phyloP scores from a whole-genome alignment of 2,329 filamentous ascomycete genomes.

The Sporothrix dimorphospora region DNA sequence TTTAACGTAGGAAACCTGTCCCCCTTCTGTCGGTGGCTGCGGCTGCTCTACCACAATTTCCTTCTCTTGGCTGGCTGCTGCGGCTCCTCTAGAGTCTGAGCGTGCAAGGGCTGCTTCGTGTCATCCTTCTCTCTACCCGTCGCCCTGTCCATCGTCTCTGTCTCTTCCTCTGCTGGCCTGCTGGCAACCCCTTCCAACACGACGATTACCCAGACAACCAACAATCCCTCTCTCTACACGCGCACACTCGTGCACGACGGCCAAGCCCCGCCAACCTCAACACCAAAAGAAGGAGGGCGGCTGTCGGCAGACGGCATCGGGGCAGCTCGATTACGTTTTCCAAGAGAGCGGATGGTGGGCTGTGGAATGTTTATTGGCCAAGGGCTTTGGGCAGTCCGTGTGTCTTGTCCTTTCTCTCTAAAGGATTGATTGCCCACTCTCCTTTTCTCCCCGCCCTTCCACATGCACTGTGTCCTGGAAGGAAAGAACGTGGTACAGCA shows the following conservation, averaged over 20 bases:
- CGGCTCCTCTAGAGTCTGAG: background rate
- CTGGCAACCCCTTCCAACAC: background rate
- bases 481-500: background rate
- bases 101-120: background rate
- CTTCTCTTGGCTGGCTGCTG: slow-evolving; percentile 10
- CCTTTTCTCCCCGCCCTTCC: background rate
- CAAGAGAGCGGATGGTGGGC: background rate
- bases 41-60: slow-evolving; percentile 18
- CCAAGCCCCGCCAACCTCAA: background rate
- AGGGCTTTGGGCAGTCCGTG: background rate
- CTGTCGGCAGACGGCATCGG: background rate
- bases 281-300: background rate
- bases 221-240: background rate
- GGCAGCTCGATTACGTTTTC: background rate
- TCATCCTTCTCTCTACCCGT: background rate
- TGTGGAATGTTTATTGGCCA: background rate
- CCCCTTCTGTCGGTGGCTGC: slow-evolving; percentile 41
- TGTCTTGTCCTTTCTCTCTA: background rate
- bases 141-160: background rate
- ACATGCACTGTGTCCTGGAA: background rate
- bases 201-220: background rate
- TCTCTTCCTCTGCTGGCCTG: background rate
- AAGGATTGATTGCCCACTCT: background rate
- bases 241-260: background rate
- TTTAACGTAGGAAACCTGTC: slow-evolving; percentile 75